These are phyloP conservation scores for Cyclocybe aegerita DNA, from an alignment of 768 basidiomycete genomes.

Conservation along the genomic window DNA sequence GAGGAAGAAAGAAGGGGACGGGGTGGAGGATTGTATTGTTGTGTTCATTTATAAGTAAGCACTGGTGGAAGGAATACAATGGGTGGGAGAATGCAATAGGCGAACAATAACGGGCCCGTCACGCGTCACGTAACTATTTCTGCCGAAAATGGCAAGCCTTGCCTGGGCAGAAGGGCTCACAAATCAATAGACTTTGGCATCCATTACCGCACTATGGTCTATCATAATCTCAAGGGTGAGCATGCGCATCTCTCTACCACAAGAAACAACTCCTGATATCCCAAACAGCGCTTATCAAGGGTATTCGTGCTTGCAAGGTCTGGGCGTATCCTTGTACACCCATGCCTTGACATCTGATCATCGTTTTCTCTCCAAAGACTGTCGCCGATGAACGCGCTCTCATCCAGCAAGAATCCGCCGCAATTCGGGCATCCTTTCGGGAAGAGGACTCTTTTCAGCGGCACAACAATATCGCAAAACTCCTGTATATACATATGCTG, in stretches of 20 bases:
- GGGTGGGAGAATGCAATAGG: no score
- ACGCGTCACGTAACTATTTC: neutral
- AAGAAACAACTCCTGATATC: slow-evolving; percentile 21
- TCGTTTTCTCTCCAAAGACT: slow-evolving; percentile 55
- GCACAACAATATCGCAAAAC: slow-evolving; percentile 96
- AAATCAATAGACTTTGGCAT: neutral
- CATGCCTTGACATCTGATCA: slow-evolving; percentile 15
- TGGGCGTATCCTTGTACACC: slow-evolving; percentile 4
- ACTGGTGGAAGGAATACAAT: neutral
- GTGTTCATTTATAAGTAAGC: neutral
- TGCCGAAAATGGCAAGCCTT: neutral
- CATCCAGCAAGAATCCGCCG: slow-evolving; percentile 96
- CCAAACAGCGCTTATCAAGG: slow-evolving; percentile 88
- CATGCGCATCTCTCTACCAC: slow-evolving; percentile 2
- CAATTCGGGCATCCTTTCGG: slow-evolving; percentile 94
- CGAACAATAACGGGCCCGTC: neutral
- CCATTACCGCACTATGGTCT: slow-evolving; percentile 51
- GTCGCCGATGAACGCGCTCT: slow-evolving; percentile 97
- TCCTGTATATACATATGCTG: slow-evolving; percentile 98
- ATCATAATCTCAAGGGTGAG: slow-evolving; percentile 85
- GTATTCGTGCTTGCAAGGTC: slow-evolving; percentile 96
- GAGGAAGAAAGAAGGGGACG: slow-evolving; percentile 3
- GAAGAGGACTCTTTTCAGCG: slow-evolving; percentile 95
- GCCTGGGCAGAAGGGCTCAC: slow-evolving; percentile 6
- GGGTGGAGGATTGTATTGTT: neutral